Percentiles rank a stretch among this genome's conserved stretches.
Evolutionary conservation across 225 moss, liverwort and hornwort genomes (phyloP).

Genomic region (Physcomitrellopsis africana): DNA sequence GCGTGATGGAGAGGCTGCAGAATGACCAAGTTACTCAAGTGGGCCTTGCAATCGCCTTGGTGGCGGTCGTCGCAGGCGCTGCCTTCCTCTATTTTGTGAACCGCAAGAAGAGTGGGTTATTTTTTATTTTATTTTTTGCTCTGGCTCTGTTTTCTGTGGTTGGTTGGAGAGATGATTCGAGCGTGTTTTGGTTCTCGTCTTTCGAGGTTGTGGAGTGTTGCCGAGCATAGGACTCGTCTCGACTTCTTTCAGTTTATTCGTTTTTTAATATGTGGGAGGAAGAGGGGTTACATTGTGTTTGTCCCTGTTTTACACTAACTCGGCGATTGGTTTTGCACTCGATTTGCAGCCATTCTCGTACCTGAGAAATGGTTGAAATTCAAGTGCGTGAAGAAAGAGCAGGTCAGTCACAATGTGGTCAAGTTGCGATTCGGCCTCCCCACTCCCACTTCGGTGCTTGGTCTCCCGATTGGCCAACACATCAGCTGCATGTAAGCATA

Average conservation of each 20-base stretch:
- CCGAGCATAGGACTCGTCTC: not conserved
- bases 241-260: not conserved
- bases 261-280: not conserved
- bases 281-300: not conserved
- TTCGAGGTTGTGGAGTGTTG: not conserved
- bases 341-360: conserved; percentile 61
- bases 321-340: not conserved
- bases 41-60: conserved; percentile 70
- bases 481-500: conserved; percentile 85
- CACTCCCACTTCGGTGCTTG: conserved; percentile 76
- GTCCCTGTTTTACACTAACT: not conserved
- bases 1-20: conserved; percentile 46
- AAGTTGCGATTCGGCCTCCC: conserved; percentile 82
- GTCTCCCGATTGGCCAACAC: conserved; percentile 96
- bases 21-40: conserved; percentile 58
- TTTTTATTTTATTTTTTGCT: no score
- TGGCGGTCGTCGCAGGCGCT: conserved; percentile 86
- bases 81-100: conserved; percentile 59
- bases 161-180: not conserved
- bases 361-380: conserved; percentile 78
- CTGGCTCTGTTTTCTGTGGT: not conserved
- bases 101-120: conserved; percentile 48
- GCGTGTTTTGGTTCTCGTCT: not conserved
- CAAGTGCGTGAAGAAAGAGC: conserved; percentile 66
- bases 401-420: conserved; percentile 94